Conservation (phyloP, 192 early-diverging fungal species). For the Backusella circina region DNA sequence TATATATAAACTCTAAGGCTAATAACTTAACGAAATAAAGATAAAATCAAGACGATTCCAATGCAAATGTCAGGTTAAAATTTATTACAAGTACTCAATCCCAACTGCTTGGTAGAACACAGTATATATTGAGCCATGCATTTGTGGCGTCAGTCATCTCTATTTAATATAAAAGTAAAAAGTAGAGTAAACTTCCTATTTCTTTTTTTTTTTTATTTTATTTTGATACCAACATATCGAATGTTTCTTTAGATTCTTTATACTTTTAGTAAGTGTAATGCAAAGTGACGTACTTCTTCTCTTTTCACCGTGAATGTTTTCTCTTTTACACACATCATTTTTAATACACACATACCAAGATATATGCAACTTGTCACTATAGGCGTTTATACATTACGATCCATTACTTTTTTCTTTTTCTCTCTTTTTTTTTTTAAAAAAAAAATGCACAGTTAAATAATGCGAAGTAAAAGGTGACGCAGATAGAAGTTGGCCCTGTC, state of each 20-base stretch:
- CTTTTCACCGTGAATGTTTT: not conserved
- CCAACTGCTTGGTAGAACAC: not conserved
- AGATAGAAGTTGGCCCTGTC: not conserved
- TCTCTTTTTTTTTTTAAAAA: not conserved
- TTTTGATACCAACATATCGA: not conserved
- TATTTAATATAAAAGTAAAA: not conserved
- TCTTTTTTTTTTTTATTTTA: not conserved
- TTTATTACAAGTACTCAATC: not conserved
- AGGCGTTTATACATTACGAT: not conserved
- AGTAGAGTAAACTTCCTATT: too few relatives aligned
- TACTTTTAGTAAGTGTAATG: not conserved
- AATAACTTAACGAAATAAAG: not conserved
- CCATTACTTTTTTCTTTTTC: not conserved
- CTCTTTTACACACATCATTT: not conserved
- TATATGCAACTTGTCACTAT: not conserved
- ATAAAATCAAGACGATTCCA: slow-evolving; percentile 2
- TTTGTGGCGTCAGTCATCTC: not conserved
- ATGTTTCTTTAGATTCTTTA: not conserved
- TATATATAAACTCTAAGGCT: too few relatives aligned
- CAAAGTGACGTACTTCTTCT: not conserved
- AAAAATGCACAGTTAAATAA: not conserved
- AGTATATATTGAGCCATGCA: not conserved
- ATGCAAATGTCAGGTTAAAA: not conserved
- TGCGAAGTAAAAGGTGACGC: not conserved
- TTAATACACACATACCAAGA: not conserved